phyloP scores from a whole-genome alignment of 495 filamentous ascomycete species.

The Aspergillus panamensis region DNA sequence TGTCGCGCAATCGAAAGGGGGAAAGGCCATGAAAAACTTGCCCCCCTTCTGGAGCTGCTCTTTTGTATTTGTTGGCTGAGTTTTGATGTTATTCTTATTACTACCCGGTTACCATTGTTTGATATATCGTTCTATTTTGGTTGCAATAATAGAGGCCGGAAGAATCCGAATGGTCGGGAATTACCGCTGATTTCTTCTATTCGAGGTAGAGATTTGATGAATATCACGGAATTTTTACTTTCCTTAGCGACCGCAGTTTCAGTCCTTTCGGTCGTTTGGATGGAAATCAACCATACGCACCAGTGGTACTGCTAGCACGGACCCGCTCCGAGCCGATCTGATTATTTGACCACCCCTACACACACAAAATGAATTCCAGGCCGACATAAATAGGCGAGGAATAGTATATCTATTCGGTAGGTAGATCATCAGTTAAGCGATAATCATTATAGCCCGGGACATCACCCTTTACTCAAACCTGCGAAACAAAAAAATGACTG shows the following conservation, averaged over 20 bases:
- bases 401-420: not conserved
- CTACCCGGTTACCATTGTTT: not conserved
- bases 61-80: not conserved
- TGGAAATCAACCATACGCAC: not conserved
- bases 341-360: not conserved
- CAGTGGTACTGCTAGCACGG: not conserved
- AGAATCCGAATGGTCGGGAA: not conserved
- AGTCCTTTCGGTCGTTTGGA: not conserved
- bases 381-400: not conserved
- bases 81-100: not conserved
- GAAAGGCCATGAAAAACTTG: not conserved
- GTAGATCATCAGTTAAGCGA: too few relatives aligned
- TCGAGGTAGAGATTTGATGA: not conserved
- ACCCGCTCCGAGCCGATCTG: not conserved
- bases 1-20: not conserved
- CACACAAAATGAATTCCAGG: not conserved
- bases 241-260: not conserved
- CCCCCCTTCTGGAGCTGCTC: not conserved
- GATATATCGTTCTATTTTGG: not conserved
- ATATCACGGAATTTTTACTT: not conserved
- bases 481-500: not conserved
- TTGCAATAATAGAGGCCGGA: not conserved
- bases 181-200: not conserved
- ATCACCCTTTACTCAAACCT: too few relatives aligned
- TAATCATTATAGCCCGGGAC: too few relatives aligned